Base-by-base conservation (phyloP, 768 basidiomycete genomes). In the Paxillus involutus region DNA sequence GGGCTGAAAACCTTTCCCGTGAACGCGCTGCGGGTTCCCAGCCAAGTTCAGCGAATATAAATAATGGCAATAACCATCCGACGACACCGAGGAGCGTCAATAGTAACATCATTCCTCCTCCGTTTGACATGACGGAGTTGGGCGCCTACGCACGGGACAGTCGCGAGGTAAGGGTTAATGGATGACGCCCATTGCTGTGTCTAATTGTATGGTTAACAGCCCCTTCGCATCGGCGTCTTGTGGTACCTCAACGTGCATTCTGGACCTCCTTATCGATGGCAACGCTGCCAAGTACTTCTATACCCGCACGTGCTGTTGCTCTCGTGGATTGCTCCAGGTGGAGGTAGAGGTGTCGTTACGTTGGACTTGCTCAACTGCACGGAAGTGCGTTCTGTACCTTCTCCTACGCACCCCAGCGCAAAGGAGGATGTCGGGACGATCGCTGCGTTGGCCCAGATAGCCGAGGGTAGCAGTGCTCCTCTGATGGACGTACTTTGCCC, bases 191-290 rank as follows among this genome's bases (percentile, higher is more conserved):
- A 4, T 47, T 46, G 49, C 6, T 56, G 16, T 1, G 30, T 32
- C 61, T 67, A 32, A 71, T 35, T 32, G 14, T 17, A 0, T 24
- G 19, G 21, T 42, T 48, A 21, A n/a, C 64, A 96, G 94, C 93
- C 94, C 4, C 75, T 91, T 12, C 86, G 91, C 53, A 88, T 91
- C 39, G 94, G 94, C 13, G 75, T 85, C 13, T 72, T 97, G 1
- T 96, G 91, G 88, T 97, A 94, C 65, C 82, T 97, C 50, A 96
- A 97, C 52, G 94, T 96, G 0, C 94, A 97, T 63, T 86, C 88
- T 0, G 66, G 81, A 4, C 83, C 87, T 19, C 89, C 89, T 0
- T 94, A 86, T 69, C 73, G 78, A 55, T 92, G 89, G 90, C 83
- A 86, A 72, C 80, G 91, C 57, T 94, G 84, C 63, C 89, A 90